Evolutionary conservation across 495 filamentous ascomycete species (phyloP).

Genomic region (Trichoderma parareesei): DNA sequence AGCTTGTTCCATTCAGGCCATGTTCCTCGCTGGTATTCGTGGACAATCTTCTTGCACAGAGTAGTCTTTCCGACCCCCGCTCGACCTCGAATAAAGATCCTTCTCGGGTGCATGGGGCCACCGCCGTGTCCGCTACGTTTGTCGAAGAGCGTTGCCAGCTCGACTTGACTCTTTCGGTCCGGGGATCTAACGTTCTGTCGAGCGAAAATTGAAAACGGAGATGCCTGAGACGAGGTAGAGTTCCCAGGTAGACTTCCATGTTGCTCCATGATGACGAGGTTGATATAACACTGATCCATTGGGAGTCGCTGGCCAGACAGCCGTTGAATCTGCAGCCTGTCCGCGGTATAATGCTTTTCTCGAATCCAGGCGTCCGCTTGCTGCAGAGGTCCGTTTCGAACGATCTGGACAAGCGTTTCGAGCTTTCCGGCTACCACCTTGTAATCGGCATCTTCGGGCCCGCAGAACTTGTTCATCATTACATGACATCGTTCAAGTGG

Average conservation of each 20-base stretch:
- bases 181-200: constrained; percentile 22
- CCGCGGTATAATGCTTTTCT: constrained; percentile 15
- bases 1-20: constrained; percentile 19
- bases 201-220: constrained; percentile 22
- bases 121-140: constrained; percentile 18
- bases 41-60: constrained; percentile 37
- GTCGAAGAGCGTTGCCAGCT: constrained; percentile 23
- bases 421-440: constrained; percentile 17
- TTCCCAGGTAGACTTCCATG: neutral
- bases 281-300: constrained; percentile 31
- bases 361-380: constrained; percentile 22
- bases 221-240: constrained; percentile 16
- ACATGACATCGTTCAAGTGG: constrained; percentile 21
- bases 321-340: constrained; percentile 26
- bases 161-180: constrained; percentile 17
- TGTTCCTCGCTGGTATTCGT: constrained; percentile 19
- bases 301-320: constrained; percentile 25
- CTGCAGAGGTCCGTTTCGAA: constrained; percentile 16
- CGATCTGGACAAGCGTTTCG: constrained; percentile 16
- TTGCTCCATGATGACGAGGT: constrained; percentile 23
- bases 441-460: constrained; percentile 16
- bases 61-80: constrained; percentile 39
- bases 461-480: constrained; percentile 23
- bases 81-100: constrained; percentile 34
- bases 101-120: constrained; percentile 17